Base-by-base conservation (phyloP, 805 yeast genomes). In the Wickerhamomyces ciferrii region DNA sequence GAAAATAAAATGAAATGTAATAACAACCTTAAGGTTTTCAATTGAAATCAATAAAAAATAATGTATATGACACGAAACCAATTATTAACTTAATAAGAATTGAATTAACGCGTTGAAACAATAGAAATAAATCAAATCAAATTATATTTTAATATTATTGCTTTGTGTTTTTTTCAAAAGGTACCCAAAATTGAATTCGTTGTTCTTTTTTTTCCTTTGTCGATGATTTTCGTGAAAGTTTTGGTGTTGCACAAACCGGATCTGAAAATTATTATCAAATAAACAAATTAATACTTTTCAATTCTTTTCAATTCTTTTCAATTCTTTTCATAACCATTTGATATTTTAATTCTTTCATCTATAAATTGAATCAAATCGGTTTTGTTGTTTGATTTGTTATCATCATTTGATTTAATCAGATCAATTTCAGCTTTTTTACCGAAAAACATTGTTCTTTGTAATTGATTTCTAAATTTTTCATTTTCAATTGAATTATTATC, bases 341-440 rank as follows among this genome's bases (percentile, higher is more conserved):
- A n/a, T n/a, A n/a, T n/a, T n/a, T n/a, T n/a, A n/a, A 27, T 27
- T 14, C 13, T n/a, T n/a, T 32, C 19, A n/a, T n/a, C 13, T 13
- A 19, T 35, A 15, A 35, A 35, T 15, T 35, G 24, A 4, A n/a
- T 32, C 36, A 32, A 13, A 9, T 35, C 19, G 10, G 15, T 3
- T 32, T 32, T n/a, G 9, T 15, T 7, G 10, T 32, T n/a, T n/a
- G n/a, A n/a, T n/a, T n/a, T 32, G 19, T 13, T 15, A 5, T 31
- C n/a, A 32, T 32, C 35, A 15, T 14, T 32, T 9, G 19, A 32
- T 41, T 48, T 50, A 42, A 64, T 58, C 19, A 66, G 68, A 51
- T 75, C 79, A 75, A 84, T 74, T 61, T 84, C 91, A 3, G 83
- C 75, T 56, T 83, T 83, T 49, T 74, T 77, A 36, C 67, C 65